A percentile compares a stretch with the other conserved stretches of the same genome.
phyloP scores from a whole-genome alignment of 805 yeast genomes.

The Wickerhamiella sorbophila region DNA sequence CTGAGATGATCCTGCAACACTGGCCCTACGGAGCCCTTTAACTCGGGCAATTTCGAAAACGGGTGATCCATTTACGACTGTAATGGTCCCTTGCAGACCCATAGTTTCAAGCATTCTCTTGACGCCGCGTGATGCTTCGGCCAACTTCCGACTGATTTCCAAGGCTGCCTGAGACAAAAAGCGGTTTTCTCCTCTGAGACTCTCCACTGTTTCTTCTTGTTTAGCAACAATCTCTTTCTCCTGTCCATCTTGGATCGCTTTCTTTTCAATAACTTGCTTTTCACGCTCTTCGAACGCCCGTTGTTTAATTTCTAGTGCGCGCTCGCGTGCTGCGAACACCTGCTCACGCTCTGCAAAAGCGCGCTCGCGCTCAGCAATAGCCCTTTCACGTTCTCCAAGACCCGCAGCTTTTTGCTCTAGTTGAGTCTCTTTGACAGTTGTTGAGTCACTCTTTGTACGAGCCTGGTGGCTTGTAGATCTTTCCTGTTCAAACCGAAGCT shows the following conservation, averaged over 20 bases:
- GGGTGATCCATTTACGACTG: constrained; percentile 27
- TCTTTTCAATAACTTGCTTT: constrained; percentile 3
- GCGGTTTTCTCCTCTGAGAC: not conserved
- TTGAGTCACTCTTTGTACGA: not conserved
- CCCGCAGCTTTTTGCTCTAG: not conserved
- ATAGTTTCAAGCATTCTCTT: constrained; percentile 56
- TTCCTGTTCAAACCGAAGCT: constrained; percentile 7
- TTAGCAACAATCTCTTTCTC: not conserved
- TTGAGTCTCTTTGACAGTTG: not conserved
- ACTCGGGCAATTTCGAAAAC: constrained; percentile 41
- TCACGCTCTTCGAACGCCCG: constrained; percentile 6
- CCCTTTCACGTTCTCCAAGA: not conserved
- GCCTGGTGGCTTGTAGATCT: not conserved
- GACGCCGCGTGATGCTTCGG: constrained; percentile 24
- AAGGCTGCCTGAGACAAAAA: not conserved
- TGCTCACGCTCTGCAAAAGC: not conserved
- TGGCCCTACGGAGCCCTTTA: constrained; percentile 36
- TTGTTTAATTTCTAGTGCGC: constrained; percentile 7
- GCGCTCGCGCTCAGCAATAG: not conserved
- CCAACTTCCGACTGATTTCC: constrained; percentile 29
- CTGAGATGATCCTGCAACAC: not conserved
- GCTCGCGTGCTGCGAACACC: constrained; percentile 1
- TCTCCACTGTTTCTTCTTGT: not conserved
- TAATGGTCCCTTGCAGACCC: constrained; percentile 51
- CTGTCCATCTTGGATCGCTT: constrained; percentile 18